These are phyloP conservation scores for Marchantia polymorpha DNA, from an alignment of 225 moss, liverwort and hornwort genomes.

Conservation along the genomic window DNA sequence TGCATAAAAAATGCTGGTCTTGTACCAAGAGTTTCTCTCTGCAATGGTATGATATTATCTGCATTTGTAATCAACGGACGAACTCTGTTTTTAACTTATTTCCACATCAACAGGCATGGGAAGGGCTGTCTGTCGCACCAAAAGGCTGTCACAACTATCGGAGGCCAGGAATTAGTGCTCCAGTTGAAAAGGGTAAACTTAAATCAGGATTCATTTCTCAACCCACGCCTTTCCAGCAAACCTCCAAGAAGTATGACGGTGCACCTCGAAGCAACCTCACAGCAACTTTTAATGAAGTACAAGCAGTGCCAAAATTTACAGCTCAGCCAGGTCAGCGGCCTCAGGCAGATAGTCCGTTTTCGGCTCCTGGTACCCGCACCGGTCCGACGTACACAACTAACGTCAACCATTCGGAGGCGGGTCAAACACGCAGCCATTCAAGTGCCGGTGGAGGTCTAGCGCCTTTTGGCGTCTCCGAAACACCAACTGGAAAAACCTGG, in stretches of 20 bases:
- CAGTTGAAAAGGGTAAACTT: constrained; percentile 35
- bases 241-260: constrained; percentile 5
- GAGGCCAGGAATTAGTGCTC: constrained; percentile 80
- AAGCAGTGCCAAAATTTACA: constrained; percentile 10
- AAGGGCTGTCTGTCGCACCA: constrained; percentile 49
- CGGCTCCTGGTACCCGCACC: neutral
- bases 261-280: neutral
- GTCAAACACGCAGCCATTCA: constrained; percentile 13
- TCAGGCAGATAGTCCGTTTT: neutral
- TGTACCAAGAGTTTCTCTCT: neutral
- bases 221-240: constrained; percentile 2
- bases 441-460: neutral
- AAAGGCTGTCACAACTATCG: constrained; percentile 49
- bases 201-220: constrained; percentile 9
- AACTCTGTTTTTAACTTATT: neutral
- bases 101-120: constrained; percentile 58
- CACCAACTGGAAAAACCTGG: neutral
- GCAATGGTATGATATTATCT: neutral
- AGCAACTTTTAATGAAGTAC: constrained; percentile 8
- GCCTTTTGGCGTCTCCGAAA: neutral
- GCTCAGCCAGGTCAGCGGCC: constrained; percentile 2
- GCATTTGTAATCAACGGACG: neutral
- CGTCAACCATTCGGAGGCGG: constrained; percentile 1
- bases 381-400: neutral
- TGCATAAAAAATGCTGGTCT: neutral